Percentiles rank a stretch among this genome's conserved stretches.
Evolutionary conservation across 148 eudicot genomes (phyloP).

Genomic region (Selenicereus undatus): DNA sequence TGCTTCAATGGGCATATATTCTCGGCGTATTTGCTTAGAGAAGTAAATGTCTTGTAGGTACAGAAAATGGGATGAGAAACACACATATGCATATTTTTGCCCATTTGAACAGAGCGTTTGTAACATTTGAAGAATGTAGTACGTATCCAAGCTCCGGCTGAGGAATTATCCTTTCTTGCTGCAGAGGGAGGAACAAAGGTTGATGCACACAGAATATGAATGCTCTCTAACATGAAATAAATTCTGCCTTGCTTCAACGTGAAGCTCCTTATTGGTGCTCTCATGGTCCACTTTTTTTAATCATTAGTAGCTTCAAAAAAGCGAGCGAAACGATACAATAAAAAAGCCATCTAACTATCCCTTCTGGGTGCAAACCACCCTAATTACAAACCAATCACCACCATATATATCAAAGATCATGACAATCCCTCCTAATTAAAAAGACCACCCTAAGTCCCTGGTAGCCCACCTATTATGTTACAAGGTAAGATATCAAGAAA

Average conservation of each 20-base stretch:
- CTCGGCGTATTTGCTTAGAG: not conserved
- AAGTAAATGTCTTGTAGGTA: conserved; percentile 9
- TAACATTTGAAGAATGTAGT: not conserved
- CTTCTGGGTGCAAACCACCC: too few relatives aligned
- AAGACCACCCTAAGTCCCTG: too few relatives aligned
- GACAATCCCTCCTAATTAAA: too few relatives aligned
- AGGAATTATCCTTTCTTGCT: not conserved
- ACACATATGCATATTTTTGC: not conserved
- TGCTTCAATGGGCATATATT: conserved; percentile 7
- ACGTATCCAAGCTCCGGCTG: not conserved
- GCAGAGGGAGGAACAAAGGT: not conserved
- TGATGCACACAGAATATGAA: not conserved
- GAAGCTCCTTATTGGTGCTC: not conserved
- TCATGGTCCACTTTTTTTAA: not conserved
- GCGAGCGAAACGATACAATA: too few relatives aligned
- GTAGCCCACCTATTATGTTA: too few relatives aligned
- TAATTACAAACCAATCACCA: too few relatives aligned
- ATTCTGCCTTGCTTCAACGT: not conserved
- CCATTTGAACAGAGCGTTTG: not conserved
- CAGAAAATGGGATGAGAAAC: conserved; percentile 16
- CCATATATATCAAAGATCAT: too few relatives aligned
- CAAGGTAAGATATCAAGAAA: too few relatives aligned
- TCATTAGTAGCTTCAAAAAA: too few relatives aligned
- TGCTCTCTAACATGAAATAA: too few relatives aligned
- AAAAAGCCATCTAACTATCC: too few relatives aligned